phyloP scores from a whole-genome alignment of 169 alveolate species.

The Amoebophrya sp. region DNA sequence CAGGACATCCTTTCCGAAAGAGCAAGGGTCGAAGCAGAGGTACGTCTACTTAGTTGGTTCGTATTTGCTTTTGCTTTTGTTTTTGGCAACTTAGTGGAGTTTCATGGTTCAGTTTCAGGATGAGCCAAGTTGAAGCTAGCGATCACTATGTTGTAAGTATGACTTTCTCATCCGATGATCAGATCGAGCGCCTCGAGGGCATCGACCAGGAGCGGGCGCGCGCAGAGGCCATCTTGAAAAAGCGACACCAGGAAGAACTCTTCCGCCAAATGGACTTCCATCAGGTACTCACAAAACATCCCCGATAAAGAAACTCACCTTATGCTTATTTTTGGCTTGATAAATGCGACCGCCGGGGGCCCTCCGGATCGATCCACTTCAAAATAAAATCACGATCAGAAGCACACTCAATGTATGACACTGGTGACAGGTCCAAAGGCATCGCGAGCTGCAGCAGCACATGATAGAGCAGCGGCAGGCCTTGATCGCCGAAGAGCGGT shows the following conservation, averaged over 20 bases:
- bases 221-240: neutral
- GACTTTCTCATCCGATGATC: too few relatives aligned
- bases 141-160: too few relatives aligned
- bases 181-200: neutral
- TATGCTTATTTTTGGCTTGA: too few relatives aligned
- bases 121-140: too few relatives aligned
- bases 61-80: neutral
- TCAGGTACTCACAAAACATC: too few relatives aligned
- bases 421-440: neutral
- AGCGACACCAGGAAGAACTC: neutral
- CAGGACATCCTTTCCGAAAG: neutral
- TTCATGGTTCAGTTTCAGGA: too few relatives aligned
- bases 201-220: neutral
- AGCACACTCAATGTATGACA: too few relatives aligned
- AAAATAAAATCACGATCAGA: too few relatives aligned
- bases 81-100: neutral
- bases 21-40: neutral
- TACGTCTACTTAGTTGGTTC: neutral
- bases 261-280: neutral
- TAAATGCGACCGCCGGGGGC: too few relatives aligned
- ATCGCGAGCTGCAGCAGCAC: neutral
- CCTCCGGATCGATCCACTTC: too few relatives aligned
- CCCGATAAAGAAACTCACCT: too few relatives aligned
- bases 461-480: neutral
- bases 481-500: neutral